Base-by-base conservation (phyloP, 2,329 filamentous ascomycete species). In the Pseudophaeomoniella oleicola region DNA sequence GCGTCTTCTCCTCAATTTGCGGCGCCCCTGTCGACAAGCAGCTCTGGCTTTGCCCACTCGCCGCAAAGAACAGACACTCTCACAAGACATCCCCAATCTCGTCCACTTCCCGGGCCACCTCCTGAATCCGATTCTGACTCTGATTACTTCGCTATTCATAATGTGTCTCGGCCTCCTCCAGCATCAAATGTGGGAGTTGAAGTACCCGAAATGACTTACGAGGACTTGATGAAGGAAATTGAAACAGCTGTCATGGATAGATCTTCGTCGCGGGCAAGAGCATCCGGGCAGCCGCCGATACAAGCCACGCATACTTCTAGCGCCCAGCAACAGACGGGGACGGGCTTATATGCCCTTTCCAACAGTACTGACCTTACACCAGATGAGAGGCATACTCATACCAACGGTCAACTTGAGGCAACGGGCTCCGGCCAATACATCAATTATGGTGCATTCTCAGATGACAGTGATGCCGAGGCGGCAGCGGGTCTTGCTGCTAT, bases 381-480 rank as follows among this genome's bases (percentile, higher is more conserved):
- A 4, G 60, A 64, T 39, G 58, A 61, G 40, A 50, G 49, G n/a
- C 60, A 63, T 27, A 58, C 55, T 0, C 61, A 66, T 38, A 59
- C 62, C 1, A 73, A 77, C 46, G 67, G 65, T 2, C 61, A 62
- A 42, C 51, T 64, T 50, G 51, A 60, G 43, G 50, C 60, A 3
- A 64, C 63, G 3, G 60, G 56, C 3, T 53, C 56, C 2, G 59
- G 62, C 37, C 53, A 64, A 35, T 59, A 61, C 39, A 55, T 62
- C 29, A 62, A 64, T 41, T 63, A 65, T 40, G 60, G 59, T 41
- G 60, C 61, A 4, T 69, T 68, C 46, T 66, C 67, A 43, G 81
- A 88, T 37, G 85, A 92, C 35, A 92, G 85, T 51, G 88, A 96
- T 51, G 76, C 81, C 0, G 88, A 94, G 56, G 88, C 81, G 14